These are phyloP conservation scores for Gnomoniopsis sp. DNA, from an alignment of 2,329 filamentous ascomycete genomes.

Conservation along the genomic window DNA sequence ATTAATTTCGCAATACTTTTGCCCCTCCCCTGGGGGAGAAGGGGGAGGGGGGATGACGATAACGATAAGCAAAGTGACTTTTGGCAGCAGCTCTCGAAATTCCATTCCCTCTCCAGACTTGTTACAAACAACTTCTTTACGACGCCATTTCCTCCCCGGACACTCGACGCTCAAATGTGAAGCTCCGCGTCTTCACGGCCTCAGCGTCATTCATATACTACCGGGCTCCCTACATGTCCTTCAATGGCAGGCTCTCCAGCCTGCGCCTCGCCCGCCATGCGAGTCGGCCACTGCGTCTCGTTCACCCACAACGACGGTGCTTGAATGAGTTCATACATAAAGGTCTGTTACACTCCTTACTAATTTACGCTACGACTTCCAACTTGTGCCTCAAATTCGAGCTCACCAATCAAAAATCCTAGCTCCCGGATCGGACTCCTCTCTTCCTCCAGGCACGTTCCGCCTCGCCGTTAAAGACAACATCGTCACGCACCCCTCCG, in stretches of 20 bases:
- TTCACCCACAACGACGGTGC: constrained; percentile 10
- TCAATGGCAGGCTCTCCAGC: constrained; percentile 20
- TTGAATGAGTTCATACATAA: constrained; percentile 17
- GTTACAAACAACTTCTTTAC: neutral
- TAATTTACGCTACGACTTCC: neutral
- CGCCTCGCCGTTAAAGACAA: constrained; percentile 72
- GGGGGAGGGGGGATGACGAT: neutral
- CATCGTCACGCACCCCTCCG: constrained; percentile 52
- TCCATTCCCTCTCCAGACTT: neutral
- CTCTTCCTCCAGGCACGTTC: constrained; percentile 25
- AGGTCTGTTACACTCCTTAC: neutral
- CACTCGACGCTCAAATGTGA: constrained; percentile 14
- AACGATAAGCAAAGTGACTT: neutral
- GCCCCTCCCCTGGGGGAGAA: neutral
- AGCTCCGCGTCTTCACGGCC: constrained; percentile 3
- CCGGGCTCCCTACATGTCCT: constrained; percentile 16
- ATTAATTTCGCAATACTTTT: neutral
- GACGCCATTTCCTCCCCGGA: neutral
- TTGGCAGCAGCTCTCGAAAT: neutral
- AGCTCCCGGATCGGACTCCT: neutral
- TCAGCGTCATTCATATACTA: constrained; percentile 1
- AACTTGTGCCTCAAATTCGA: too few relatives aligned
- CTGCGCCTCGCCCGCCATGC: constrained; percentile 16
- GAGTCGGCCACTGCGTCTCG: neutral
- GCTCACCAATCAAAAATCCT: neutral